phyloP scores from a whole-genome alignment of 1,284 basidiomycete species.

The Trichosporon sp. region DNA sequence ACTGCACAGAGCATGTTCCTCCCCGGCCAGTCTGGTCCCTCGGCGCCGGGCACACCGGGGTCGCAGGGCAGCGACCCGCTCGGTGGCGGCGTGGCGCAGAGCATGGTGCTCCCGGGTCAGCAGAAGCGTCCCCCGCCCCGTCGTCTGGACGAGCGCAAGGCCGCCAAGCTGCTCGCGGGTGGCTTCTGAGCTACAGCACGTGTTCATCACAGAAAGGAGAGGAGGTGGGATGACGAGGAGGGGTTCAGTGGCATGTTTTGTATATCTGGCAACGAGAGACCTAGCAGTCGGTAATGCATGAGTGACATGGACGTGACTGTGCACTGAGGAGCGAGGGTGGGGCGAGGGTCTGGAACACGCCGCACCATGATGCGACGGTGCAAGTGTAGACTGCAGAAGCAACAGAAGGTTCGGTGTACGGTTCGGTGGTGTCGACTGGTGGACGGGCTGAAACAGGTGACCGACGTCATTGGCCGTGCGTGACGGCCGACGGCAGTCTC shows the following conservation, averaged over 20 bases:
- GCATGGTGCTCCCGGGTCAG: slow-evolving; percentile 47
- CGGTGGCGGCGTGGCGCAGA: slow-evolving; percentile 44
- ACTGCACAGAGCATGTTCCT: slow-evolving; percentile 50
- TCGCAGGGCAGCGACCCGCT: slow-evolving; percentile 24
- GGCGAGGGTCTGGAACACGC: too few relatives aligned
- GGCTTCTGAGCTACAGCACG: slow-evolving; percentile 42
- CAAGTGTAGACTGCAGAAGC: neutral
- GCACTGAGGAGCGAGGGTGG: neutral
- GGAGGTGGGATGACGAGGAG: neutral
- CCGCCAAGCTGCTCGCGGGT: slow-evolving; percentile 53
- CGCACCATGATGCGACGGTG: too few relatives aligned
- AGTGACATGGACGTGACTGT: neutral
- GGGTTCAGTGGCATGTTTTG: neutral
- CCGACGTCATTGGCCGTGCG: slow-evolving; percentile 4
- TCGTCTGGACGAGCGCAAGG: slow-evolving; percentile 51
- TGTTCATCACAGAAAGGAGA: neutral
- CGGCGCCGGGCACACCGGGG: slow-evolving; percentile 25
- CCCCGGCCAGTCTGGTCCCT: slow-evolving; percentile 35
- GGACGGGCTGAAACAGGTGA: neutral
- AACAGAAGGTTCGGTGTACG: neutral
- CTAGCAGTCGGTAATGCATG: neutral
- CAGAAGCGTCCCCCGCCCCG: slow-evolving; percentile 36
- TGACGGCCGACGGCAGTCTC: neutral
- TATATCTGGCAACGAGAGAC: slow-evolving; percentile 4
- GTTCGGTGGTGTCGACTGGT: neutral